Percentiles rank a stretch among this genome's conserved stretches.
phyloP scores from a whole-genome alignment of 441 rosid genomes.

The Aleurites moluccanus region DNA sequence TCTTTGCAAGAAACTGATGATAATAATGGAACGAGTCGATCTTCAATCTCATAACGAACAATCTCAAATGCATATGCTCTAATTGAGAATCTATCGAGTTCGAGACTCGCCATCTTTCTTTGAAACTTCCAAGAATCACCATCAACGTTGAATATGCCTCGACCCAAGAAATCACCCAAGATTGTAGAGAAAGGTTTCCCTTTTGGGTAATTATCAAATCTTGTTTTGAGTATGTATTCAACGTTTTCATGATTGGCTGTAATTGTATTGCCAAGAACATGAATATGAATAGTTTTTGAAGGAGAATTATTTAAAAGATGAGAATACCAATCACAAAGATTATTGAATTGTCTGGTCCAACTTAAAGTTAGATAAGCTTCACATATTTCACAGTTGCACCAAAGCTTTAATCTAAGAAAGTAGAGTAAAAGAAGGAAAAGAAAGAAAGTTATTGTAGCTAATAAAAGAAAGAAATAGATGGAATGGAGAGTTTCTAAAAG shows the following conservation, averaged over 20 bases:
- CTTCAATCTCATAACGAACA: constrained; percentile 37
- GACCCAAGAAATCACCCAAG: constrained; percentile 55
- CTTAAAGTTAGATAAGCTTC: constrained; percentile 36
- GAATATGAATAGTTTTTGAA: constrained; percentile 50
- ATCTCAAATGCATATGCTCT: constrained; percentile 46
- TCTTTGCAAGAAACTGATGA: constrained; percentile 26
- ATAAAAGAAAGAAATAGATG: constrained; percentile 18
- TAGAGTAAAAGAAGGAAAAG: constrained; percentile 8
- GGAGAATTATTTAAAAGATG: constrained; percentile 56
- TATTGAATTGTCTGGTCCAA: constrained; percentile 40
- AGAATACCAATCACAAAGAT: constrained; percentile 68
- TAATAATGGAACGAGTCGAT: constrained; percentile 42
- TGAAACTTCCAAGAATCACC: constrained; percentile 49
- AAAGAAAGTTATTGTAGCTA: constrained; percentile 10
- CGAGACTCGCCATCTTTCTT: constrained; percentile 31
- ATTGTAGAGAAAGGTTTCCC: constrained; percentile 50
- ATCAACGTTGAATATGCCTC: constrained; percentile 54
- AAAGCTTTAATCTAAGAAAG: constrained; percentile 23
- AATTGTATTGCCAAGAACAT: constrained; percentile 53
- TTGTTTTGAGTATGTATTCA: constrained; percentile 63
- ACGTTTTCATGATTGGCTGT: constrained; percentile 67
- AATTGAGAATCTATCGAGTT: constrained; percentile 32
- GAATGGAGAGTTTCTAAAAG: constrained; percentile 17
- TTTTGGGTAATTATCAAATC: constrained; percentile 43
- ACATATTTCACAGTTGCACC: constrained; percentile 55